Conservation (phyloP, 192 early-diverging fungal genomes). For the Rhizophagus sp. region DNA sequence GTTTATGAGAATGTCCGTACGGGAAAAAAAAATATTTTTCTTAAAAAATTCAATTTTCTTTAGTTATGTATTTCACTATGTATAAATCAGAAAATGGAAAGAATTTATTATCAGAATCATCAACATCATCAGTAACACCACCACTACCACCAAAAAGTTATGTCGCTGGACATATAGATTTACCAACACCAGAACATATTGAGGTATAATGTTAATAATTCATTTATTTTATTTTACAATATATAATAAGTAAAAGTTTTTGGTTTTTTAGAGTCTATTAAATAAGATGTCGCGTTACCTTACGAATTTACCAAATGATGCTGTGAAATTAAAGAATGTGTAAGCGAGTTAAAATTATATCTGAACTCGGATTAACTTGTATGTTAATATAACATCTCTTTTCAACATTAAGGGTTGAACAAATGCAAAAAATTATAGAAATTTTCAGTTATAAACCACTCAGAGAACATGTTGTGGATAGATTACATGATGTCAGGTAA, state of each 20-base stretch:
- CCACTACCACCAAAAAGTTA: neutral
- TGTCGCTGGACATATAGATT: neutral
- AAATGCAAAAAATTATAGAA: neutral
- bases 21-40: too few relatives aligned
- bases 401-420: neutral
- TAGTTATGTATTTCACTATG: slow-evolving; percentile 8
- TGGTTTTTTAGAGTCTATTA: neutral
- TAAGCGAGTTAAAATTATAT: neutral
- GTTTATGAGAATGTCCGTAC: neutral
- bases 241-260: neutral
- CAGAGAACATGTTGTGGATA: neutral
- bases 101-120: neutral
- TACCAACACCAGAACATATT: slow-evolving; percentile 8
- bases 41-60: neutral
- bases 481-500: neutral
- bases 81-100: neutral
- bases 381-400: neutral
- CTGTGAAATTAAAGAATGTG: neutral
- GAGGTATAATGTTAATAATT: neutral
- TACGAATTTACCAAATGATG: neutral
- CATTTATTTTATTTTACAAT: neutral
- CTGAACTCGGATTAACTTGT: neutral
- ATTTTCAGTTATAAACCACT: neutral
- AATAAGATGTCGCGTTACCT: neutral
- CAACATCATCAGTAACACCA: neutral